phyloP scores from a whole-genome alignment of 2,329 filamentous ascomycete species.

The Clarireedia sp. region DNA sequence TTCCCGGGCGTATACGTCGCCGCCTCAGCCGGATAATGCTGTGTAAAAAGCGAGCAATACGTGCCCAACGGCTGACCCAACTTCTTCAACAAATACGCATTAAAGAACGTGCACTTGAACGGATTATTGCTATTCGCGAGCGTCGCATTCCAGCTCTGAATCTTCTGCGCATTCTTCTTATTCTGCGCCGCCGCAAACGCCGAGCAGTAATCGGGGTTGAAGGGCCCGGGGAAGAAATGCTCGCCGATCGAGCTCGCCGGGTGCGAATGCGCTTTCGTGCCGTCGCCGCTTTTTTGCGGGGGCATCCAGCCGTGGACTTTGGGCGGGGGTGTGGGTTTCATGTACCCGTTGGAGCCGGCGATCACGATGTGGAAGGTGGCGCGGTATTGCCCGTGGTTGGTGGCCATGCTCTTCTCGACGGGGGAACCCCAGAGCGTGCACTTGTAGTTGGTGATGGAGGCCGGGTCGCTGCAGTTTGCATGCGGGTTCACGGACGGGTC shows the following conservation, averaged over 20 bases:
- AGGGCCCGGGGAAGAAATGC: slow-evolving; percentile 19
- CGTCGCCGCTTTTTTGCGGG: slow-evolving; percentile 13
- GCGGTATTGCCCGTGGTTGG: slow-evolving; percentile 29
- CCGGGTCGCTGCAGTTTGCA: slow-evolving; percentile 27
- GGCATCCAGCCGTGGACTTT: slow-evolving; percentile 13
- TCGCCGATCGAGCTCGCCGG: slow-evolving; percentile 16
- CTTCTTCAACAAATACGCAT: slow-evolving; percentile 33
- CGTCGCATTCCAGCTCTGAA: neutral
- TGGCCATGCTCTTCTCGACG: slow-evolving; percentile 24
- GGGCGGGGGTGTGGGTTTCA: slow-evolving; percentile 13
- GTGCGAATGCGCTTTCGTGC: slow-evolving; percentile 13
- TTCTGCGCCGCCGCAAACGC: slow-evolving; percentile 15
- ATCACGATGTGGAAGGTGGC: slow-evolving; percentile 33
- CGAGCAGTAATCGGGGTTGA: slow-evolving; percentile 16
- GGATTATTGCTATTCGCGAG: slow-evolving; percentile 1
- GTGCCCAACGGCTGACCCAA: slow-evolving; percentile 32
- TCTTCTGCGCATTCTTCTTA: slow-evolving; percentile 4
- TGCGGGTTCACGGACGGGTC: slow-evolving; percentile 27
- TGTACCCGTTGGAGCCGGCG: slow-evolving; percentile 36
- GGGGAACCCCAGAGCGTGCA: slow-evolving; percentile 29
- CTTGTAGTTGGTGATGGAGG: slow-evolving; percentile 29
- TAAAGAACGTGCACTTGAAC: slow-evolving; percentile 29
- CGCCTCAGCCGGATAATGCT: neutral
- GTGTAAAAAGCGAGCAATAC: slow-evolving; percentile 32
- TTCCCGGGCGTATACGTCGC: neutral